Percentiles rank a stretch among this genome's conserved stretches.
These are phyloP conservation scores for Tuber umbilicatum DNA, from an alignment of 495 filamentous ascomycete species.

Conservation along the genomic window DNA sequence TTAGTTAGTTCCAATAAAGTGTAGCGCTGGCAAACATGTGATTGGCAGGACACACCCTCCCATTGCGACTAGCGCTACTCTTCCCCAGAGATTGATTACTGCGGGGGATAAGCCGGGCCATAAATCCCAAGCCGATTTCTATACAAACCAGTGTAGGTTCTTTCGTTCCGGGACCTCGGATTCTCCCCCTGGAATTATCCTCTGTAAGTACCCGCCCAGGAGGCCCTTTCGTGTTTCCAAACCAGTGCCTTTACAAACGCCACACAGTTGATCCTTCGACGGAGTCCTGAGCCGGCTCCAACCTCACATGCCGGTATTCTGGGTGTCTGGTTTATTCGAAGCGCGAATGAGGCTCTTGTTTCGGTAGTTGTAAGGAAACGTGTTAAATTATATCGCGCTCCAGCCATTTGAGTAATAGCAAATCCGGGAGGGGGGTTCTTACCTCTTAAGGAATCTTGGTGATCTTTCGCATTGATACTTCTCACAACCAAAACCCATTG, in stretches of 20 bases:
- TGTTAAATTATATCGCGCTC: background rate
- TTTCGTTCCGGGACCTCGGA: background rate
- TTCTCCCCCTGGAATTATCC: background rate
- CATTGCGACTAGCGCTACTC: background rate
- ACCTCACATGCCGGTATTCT: background rate
- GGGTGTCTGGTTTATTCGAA: background rate
- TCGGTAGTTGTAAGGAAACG: background rate
- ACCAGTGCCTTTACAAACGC: background rate
- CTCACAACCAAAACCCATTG: background rate
- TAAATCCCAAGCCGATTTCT: background rate
- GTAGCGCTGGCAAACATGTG: background rate
- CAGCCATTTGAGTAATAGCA: background rate
- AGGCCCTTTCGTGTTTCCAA: background rate
- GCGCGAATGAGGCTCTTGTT: background rate
- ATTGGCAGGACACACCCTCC: background rate
- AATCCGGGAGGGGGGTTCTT: background rate
- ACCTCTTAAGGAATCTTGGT: background rate
- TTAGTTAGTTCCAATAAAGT: background rate
- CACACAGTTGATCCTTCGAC: background rate
- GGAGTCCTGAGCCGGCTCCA: background rate
- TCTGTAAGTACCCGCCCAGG: background rate
- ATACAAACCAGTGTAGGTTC: background rate
- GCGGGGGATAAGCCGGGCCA: background rate
- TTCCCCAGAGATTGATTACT: background rate
- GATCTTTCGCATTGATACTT: background rate